phyloP scores from a whole-genome alignment of 208 protist species.

The Jaenimonas drosophilae region DNA sequence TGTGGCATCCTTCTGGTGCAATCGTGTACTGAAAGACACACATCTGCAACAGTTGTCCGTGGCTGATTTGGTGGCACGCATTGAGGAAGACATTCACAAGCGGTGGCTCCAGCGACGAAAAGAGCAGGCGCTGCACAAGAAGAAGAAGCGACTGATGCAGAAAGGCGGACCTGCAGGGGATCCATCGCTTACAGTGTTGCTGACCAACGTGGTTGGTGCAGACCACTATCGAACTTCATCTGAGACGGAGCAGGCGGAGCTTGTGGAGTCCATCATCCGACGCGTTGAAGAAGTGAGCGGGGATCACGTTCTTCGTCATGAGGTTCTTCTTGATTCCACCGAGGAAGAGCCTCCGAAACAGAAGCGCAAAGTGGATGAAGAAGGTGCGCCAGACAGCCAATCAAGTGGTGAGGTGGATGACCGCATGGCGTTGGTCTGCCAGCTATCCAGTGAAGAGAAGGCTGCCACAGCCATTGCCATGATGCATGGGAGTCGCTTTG shows the following conservation, averaged over 20 bases:
- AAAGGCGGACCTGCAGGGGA: conserved; percentile 21
- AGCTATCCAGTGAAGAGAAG: conserved; percentile 26
- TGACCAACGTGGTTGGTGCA: conserved; percentile 52
- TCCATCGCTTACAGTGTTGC: conserved; percentile 30
- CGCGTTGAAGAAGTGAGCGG: conserved; percentile 27
- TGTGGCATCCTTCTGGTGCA: conserved; percentile 64
- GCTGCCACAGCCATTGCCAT: conserved; percentile 44
- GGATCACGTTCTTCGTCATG: conserved; percentile 14
- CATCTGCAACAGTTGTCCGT: conserved; percentile 47
- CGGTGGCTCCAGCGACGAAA: conserved; percentile 36
- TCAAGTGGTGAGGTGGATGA: conserved; percentile 62
- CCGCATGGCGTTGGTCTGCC: conserved; percentile 44
- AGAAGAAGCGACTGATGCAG: conserved; percentile 42
- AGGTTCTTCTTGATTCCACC: conserved; percentile 36
- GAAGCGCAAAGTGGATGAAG: conserved; percentile 1
- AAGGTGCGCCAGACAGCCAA: too few relatives aligned
- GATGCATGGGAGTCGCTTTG: conserved; percentile 47
- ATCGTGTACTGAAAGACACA: conserved; percentile 63
- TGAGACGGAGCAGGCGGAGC: conserved; percentile 9
- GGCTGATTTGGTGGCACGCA: conserved; percentile 36
- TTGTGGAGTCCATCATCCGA: conserved; percentile 21
- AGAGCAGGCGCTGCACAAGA: conserved; percentile 55
- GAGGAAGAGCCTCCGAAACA: background rate
- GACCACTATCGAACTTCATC: conserved; percentile 6
- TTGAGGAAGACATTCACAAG: conserved; percentile 49